phyloP scores from a whole-genome alignment of 129 eudicot species.

The Logfia minima region DNA sequence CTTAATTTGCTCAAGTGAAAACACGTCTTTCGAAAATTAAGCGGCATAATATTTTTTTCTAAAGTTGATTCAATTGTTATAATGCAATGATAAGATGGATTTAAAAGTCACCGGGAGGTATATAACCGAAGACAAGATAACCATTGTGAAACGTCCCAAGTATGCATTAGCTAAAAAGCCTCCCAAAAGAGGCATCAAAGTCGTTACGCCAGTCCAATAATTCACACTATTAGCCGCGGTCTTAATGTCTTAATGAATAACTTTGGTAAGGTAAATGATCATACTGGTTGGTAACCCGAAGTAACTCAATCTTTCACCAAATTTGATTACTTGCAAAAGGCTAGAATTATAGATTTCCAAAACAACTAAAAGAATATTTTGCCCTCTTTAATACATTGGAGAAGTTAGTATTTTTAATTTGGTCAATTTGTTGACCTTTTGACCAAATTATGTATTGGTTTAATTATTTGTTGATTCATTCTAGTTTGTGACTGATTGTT shows the following conservation, averaged over 20 bases:
- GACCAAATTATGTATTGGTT: no score
- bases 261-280: background rate
- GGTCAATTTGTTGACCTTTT: no score
- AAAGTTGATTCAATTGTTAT: background rate
- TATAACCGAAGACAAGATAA: conserved; percentile 51
- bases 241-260: background rate
- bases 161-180: conserved; percentile 86
- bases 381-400: no score
- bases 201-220: conserved; percentile 71
- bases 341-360: background rate
- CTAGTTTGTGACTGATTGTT: no score
- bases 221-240: conserved; percentile 70
- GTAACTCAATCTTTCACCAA: background rate
- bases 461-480: no score
- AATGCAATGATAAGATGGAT: background rate
- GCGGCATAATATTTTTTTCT: background rate
- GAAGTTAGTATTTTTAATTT: no score
- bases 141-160: conserved; percentile 67
- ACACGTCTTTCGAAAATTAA: no score
- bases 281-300: background rate
- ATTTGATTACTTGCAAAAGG: background rate
- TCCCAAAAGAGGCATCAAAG: conserved; percentile 75
- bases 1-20: no score
- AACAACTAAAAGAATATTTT: no score
- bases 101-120: conserved; percentile 52